Evolutionary conservation across 176 grass and related monocot species (phyloP), one percentile per base, ranked within the genome.

Genomic region (Secale cereale): DNA sequence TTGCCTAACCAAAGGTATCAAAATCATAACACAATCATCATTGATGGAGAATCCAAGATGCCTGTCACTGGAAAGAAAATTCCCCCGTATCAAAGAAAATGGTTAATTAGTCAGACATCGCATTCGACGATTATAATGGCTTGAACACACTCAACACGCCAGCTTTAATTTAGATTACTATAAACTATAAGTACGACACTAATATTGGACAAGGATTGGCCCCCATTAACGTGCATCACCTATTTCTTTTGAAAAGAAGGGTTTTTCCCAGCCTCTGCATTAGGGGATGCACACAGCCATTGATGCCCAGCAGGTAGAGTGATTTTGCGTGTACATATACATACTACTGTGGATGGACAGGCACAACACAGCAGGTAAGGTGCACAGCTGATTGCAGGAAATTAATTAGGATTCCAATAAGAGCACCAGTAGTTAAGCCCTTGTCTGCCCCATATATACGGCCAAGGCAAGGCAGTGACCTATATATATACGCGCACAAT

Each of bases 11-110:
- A 64, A 25, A 57, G 35, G 64, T 71, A 73, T 37, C 66, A 39
- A 83, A 86, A 90, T 68, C 45, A 20, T 10, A 60, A 75, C 70
- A 76, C 40, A 70, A 52, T 85, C 85, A 70, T 85, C 70, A 23
- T 62, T 26, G 64, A 91, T 84, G 68, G 83, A 91, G 61, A 85
- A 85, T 85, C 81, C 70, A 85, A 83, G 54, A 85, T 84, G 69
- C 36, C 28, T 83, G 17, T 45, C 37, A 33, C 33, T 66, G 57
- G 43, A 30, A 37, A 86, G 19, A 78, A 54, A 69, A 63, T 78
- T 79, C 80, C 78, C 26, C 78, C 85, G 76, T 84, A 90, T 81
- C 14, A 50, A 75, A 80, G 50, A 79, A 82, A 78, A 10, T 11
- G 29, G 28, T 85, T 65, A 57, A n/a, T 15, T 75, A 89, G 7